Base-by-base conservation (phyloP, 805 yeast genomes). In the Candida vartiovaarae region DNA sequence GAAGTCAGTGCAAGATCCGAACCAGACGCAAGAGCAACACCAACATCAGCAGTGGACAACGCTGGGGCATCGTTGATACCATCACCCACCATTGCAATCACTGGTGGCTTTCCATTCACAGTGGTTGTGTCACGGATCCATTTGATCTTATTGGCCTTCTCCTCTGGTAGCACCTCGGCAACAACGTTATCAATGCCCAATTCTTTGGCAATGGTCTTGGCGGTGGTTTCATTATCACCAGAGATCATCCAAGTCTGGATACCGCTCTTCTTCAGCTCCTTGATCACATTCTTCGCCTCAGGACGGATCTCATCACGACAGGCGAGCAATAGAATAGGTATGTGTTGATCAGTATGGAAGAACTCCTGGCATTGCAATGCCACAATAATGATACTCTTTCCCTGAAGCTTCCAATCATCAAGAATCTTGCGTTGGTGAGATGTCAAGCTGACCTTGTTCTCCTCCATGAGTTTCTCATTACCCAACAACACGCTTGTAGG, bases 21-120 rank as follows among this genome's bases (percentile, higher is more conserved):
- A 0, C 91, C 91, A 0, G 82, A 72, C 0, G 89, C 84, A 48
- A 84, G 67, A 0, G 93, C 89, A 38, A 84, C 71, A 4, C 93
- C 93, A 23, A 85, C 80, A 62, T 83, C 87, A 1, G 93, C 87
- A 1, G 75, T 66, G 4, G 88, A 75, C 41, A 85, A 64, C 0
- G 93, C 87, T 1, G 91, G 91, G 0, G 93, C 88, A 61, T 85
- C 93, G 58, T 84, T 85, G 31, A 84, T 78, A 23, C 93, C 93
- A 54, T 84, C 93, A 8, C 93, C 93, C 7, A 84, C 81, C 90
- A 84, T 83, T 0, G 87, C 89, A 24, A 65, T 62, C 24, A 41
- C 43, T 15, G 43, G 39, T n/a, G 36, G 34, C 3, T 56, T 55
- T 1, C 55, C 56, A 3, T 57, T 53, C 11, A 56, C 28, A 27